Evolutionary conservation across 495 filamentous ascomycete species (phyloP).

Genomic region (Bathelium albidoporum): DNA sequence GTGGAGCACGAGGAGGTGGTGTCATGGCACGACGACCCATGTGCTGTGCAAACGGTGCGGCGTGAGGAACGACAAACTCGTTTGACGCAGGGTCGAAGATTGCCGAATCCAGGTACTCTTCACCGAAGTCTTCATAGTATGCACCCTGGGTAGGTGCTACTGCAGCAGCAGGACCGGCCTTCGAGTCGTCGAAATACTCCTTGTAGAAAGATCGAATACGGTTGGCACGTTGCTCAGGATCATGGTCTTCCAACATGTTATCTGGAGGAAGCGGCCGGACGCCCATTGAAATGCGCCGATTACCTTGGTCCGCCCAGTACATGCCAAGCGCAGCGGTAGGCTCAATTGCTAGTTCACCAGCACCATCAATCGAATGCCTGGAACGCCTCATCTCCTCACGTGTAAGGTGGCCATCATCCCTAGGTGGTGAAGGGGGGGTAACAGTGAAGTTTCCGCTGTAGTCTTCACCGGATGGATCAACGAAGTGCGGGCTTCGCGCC

Average conservation of each 20-base stretch:
- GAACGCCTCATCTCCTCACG: not conserved
- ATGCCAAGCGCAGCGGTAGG: not conserved
- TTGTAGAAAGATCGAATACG: constrained; percentile 98
- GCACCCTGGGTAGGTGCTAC: constrained; percentile 30
- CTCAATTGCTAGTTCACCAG: not conserved
- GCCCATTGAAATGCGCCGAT: constrained; percentile 42
- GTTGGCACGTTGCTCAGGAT: constrained; percentile 89
- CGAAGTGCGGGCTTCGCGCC: not conserved
- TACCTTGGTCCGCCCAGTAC: not conserved
- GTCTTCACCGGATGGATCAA: not conserved
- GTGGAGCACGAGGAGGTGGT: constrained; percentile 64
- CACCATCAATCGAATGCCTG: not conserved
- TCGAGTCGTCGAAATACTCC: constrained; percentile 92
- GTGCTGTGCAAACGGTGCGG: constrained; percentile 65
- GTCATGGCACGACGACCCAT: constrained; percentile 91
- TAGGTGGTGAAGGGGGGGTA: not conserved
- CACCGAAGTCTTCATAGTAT: constrained; percentile 63
- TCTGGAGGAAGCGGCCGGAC: constrained; percentile 88
- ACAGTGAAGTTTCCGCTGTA: not conserved
- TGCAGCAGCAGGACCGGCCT: constrained; percentile 40
- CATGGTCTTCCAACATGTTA: constrained; percentile 65
- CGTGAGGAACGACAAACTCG: constrained; percentile 55
- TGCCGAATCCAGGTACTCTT: constrained; percentile 53
- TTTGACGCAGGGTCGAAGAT: constrained; percentile 67
- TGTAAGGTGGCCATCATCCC: not conserved